Conservation (phyloP, 495 filamentous ascomycete species). For the Astrothelium macrocarpum region DNA sequence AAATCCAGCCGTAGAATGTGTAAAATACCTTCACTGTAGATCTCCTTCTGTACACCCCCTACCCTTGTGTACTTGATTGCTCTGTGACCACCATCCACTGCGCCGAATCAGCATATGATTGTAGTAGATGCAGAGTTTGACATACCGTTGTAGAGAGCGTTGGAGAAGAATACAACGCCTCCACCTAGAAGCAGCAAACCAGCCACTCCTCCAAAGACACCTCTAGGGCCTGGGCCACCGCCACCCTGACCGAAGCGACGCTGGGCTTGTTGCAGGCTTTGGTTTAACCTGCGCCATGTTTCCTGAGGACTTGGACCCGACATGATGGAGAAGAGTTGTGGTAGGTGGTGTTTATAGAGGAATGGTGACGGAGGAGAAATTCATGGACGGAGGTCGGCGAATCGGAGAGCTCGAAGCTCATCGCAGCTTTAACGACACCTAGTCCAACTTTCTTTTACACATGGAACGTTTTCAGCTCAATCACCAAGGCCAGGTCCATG, state of each 20-base stretch:
- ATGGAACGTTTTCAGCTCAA: constrained; percentile 4
- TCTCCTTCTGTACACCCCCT: constrained; percentile 91
- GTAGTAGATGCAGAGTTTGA: background rate
- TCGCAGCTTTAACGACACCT: background rate
- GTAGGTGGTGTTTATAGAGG: background rate
- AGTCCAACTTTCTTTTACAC: background rate
- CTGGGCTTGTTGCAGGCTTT: constrained; percentile 42
- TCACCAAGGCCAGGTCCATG: background rate
- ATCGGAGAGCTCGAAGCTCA: background rate
- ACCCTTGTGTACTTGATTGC: constrained; percentile 96
- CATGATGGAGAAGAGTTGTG: background rate
- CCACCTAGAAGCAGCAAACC: constrained; percentile 54
- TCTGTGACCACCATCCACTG: constrained; percentile 95
- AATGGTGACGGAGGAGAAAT: background rate
- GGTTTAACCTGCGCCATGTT: constrained; percentile 55
- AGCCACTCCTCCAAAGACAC: constrained; percentile 23
- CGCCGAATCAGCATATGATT: background rate
- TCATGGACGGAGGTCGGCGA: background rate
- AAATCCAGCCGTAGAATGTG: background rate
- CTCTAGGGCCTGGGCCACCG: constrained; percentile 33
- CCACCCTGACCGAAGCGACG: constrained; percentile 45
- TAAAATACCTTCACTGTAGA: constrained; percentile 79
- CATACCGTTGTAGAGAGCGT: constrained; percentile 86
- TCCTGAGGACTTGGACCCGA: constrained; percentile 44
- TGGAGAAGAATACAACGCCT: constrained; percentile 57